A percentile compares a stretch with the other conserved stretches of the same genome.
phyloP scores from a whole-genome alignment of 1,284 basidiomycete genomes.

The Leccinum pallidistipes region DNA sequence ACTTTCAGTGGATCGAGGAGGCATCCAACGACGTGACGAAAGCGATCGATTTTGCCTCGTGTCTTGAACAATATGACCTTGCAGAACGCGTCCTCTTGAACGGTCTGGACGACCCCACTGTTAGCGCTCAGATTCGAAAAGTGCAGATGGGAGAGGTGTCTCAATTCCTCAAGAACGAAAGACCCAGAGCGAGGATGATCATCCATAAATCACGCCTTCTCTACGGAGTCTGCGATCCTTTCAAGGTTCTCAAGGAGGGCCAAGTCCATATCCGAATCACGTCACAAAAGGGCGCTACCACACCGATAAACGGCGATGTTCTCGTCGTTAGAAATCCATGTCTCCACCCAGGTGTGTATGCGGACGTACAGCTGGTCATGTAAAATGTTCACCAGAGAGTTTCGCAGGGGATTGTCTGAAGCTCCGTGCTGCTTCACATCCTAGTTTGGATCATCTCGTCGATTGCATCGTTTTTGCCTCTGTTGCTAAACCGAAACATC shows the following conservation, averaged over 20 bases:
- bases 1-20: slow-evolving; percentile 54
- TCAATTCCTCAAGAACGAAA: slow-evolving; percentile 54
- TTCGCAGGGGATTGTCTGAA: slow-evolving; percentile 59
- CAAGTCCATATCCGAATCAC: slow-evolving; percentile 62
- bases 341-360: slow-evolving; percentile 54
- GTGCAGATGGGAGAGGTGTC: slow-evolving; percentile 51
- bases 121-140: too few species aligned
- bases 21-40: slow-evolving; percentile 44
- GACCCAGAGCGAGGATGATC: slow-evolving; percentile 55
- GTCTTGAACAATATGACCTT: slow-evolving; percentile 45
- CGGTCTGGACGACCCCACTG: slow-evolving; percentile 38
- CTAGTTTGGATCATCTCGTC: slow-evolving; percentile 51
- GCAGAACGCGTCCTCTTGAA: slow-evolving; percentile 55
- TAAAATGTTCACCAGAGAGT: not conserved
- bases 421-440: slow-evolving; percentile 53
- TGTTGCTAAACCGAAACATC: slow-evolving; percentile 52
- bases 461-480: slow-evolving; percentile 68
- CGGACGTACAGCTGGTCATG: not conserved
- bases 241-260: slow-evolving; percentile 57
- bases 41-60: slow-evolving; percentile 57
- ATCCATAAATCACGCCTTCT: slow-evolving; percentile 59
- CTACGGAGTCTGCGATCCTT: slow-evolving; percentile 67
- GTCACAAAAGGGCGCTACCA: slow-evolving; percentile 49
- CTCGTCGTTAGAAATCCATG: slow-evolving; percentile 67
- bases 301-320: slow-evolving; percentile 57